Conservation (phyloP, 1,284 basidiomycete species). For the Melanopsichium pennsylvanicum region DNA sequence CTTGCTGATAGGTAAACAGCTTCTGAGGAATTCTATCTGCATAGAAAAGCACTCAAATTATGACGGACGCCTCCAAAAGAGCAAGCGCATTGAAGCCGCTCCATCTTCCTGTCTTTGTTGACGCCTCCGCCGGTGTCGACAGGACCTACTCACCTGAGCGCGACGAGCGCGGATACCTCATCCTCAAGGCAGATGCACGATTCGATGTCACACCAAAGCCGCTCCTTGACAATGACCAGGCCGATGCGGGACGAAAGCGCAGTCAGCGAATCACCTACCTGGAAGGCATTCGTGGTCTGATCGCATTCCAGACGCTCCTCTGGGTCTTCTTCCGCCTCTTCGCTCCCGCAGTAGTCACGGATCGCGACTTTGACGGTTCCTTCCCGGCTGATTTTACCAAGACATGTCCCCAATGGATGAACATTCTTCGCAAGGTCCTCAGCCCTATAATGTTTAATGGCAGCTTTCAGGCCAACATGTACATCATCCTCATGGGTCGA, state of each 20-base stretch:
- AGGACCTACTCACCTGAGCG: constrained; percentile 29
- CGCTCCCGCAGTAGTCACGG: constrained; percentile 45
- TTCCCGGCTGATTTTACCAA: constrained; percentile 47
- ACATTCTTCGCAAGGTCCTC: constrained; percentile 48
- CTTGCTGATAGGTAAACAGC: neutral
- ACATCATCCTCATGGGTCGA: constrained; percentile 51
- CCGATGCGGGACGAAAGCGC: constrained; percentile 34
- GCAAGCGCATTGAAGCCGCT: constrained; percentile 22
- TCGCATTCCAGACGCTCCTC: constrained; percentile 49
- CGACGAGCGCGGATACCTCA: constrained; percentile 40
- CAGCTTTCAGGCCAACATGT: constrained; percentile 49
- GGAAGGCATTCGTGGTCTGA: constrained; percentile 47
- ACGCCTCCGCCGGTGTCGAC: constrained; percentile 22
- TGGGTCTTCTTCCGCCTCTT: constrained; percentile 56
- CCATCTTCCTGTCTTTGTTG: constrained; percentile 34
- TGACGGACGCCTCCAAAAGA: constrained; percentile 26
- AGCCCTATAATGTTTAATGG: constrained; percentile 52
- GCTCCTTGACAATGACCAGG: constrained; percentile 26
- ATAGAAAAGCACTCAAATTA: neutral
- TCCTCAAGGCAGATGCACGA: constrained; percentile 32
- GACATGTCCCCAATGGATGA: constrained; percentile 45
- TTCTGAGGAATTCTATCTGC: neutral
- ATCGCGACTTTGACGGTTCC: constrained; percentile 40
- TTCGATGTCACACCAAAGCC: constrained; percentile 45
- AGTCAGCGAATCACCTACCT: constrained; percentile 39